phyloP scores from a whole-genome alignment of 2,329 filamentous ascomycete species.

The Sporothrix brunneoviolacea region DNA sequence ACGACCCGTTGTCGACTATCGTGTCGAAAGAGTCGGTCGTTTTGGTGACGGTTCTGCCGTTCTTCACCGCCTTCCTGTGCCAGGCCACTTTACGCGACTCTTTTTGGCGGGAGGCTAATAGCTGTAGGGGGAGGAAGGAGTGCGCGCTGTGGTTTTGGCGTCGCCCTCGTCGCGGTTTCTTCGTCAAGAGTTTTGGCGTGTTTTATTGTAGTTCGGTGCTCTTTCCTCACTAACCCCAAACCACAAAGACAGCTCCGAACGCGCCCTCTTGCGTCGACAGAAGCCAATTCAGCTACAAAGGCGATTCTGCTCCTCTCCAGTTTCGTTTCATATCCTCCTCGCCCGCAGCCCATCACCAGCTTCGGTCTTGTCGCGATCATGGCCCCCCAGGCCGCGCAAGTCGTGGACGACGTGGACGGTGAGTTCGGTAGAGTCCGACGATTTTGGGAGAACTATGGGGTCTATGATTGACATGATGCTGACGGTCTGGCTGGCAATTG shows the following conservation, averaged over 20 bases:
- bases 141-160: background rate
- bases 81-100: slow-evolving; percentile 17
- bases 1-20: too few species aligned
- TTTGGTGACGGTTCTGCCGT: slow-evolving; percentile 11
- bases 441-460: background rate
- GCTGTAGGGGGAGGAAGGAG: slow-evolving; percentile 3
- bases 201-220: background rate
- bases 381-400: slow-evolving; percentile 36
- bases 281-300: too few species aligned
- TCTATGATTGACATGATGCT: background rate
- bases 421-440: too few species aligned
- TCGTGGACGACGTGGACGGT: slow-evolving; percentile 46
- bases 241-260: too few species aligned
- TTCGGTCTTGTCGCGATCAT: slow-evolving; percentile 24
- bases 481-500: slow-evolving; percentile 16
- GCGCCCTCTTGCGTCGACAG: too few species aligned
- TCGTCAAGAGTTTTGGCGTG: background rate
- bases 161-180: slow-evolving; percentile 10
- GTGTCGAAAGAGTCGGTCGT: background rate
- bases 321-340: background rate
- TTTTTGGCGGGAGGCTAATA: slow-evolving; percentile 2
- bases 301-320: background rate
- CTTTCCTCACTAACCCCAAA: too few species aligned
- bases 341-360: too few species aligned
- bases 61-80: slow-evolving; percentile 1